Base-by-base conservation (phyloP, 768 basidiomycete species). In the Vararia minispora region DNA sequence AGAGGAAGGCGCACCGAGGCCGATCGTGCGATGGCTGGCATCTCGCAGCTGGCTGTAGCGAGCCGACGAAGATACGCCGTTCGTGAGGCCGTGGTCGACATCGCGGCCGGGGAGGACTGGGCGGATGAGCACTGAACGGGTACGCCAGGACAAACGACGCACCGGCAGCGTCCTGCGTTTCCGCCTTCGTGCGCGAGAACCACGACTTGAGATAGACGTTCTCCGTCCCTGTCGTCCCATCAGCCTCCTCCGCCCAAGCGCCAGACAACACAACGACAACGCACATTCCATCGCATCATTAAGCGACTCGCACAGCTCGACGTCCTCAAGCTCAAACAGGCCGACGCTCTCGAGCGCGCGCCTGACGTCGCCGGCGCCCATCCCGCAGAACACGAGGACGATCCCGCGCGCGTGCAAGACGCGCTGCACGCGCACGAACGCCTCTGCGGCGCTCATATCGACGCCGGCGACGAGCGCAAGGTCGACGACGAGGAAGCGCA, bases 371-470 rank as follows among this genome's bases (percentile, higher is more conserved):
- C 77, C 76, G 1, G 63, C 62, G 1, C 65, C 58, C 33, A 85
- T 72, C 0, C 94, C 94, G 54, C 92, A 98, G 41, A 99, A 75
- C 16, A 97, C 87, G 16, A 99, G 66, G 1, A 80, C 71, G 38
- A 97, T 81, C n/a, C 66, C 67, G 51, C 81, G 83, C 2, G 74
- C 73, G 4, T 72, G 65, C 21, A 97, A 63, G 7, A 97, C 52
- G 6, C 92, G 71, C 47, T 94, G 90, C 6, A 97, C 71, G 8
- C 94, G 74, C 27, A 97, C 85, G 47, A 97, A 89, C 0, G 92
- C 94, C 52, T 98, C 94, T 1, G 92, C 88, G 3, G 92, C 76
- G 0, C 87, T 92, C 72, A 95, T 81, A 58, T 99, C 94, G 20
- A 98, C 80, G 0, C 92, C 91, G 8, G 74, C 74, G 1, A 90